These are phyloP conservation scores for Pythium aquatile DNA, from an alignment of 352 stramenopile species.

Conservation along the genomic window DNA sequence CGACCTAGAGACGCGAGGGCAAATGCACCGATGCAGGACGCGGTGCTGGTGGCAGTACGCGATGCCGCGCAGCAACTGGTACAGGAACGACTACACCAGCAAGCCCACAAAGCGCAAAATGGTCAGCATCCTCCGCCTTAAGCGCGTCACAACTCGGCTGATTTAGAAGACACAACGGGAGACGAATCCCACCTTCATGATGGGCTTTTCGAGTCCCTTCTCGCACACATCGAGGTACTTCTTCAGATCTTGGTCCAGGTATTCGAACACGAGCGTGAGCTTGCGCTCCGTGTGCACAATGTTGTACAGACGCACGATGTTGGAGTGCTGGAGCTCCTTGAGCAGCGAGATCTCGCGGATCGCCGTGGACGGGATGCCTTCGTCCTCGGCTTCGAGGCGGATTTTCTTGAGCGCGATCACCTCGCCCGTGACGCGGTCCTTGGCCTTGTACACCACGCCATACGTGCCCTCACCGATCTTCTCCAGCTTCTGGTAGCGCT, in stretches of 20 bases:
- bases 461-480: conserved; percentile 99
- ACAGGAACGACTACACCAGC: conserved; percentile 91
- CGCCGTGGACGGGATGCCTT: conserved; percentile 98
- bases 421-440: conserved; percentile 94
- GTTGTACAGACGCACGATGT: conserved; percentile 99
- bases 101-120: background rate
- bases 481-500: conserved; percentile 95
- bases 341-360: conserved; percentile 99
- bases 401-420: conserved; percentile 99
- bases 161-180: no score
- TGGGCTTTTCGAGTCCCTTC: conserved; percentile 92
- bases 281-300: conserved; percentile 99
- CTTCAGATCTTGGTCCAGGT: conserved; percentile 99
- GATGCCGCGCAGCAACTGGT: conserved; percentile 98
- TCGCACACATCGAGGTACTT: conserved; percentile 99
- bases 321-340: conserved; percentile 96
- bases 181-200: conserved; percentile 58
- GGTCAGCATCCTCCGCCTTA: background rate
- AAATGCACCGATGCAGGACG: conserved; percentile 86
- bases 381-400: conserved; percentile 97
- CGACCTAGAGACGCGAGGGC: no score
- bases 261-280: conserved; percentile 99
- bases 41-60: conserved; percentile 99
- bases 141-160: background rate
- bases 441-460: conserved; percentile 99